Conservation (phyloP, 2,329 filamentous ascomycete genomes). For the Fusarium staphyleae region DNA sequence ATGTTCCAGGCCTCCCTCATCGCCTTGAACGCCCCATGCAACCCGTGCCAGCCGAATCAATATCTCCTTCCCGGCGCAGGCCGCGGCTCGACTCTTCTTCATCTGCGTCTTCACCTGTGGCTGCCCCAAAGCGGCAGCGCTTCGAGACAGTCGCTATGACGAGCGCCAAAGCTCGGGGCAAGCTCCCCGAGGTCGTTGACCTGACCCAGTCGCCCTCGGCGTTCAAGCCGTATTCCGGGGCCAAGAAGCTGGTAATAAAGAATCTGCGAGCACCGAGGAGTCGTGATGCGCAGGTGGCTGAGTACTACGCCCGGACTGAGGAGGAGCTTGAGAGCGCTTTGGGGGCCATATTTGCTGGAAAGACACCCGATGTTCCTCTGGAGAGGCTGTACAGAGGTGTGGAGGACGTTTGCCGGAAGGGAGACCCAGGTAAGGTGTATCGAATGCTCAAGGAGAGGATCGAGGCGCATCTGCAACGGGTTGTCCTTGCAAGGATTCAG, state of each 20-base stretch:
- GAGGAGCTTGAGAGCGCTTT: conserved; percentile 77
- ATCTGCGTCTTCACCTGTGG: conserved; percentile 39
- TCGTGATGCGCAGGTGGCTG: conserved; percentile 66
- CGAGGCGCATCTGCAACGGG: conserved; percentile 69
- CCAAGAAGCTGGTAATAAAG: conserved; percentile 91
- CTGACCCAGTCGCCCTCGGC: conserved; percentile 47
- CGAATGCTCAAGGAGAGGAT: conserved; percentile 70
- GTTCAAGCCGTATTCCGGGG: conserved; percentile 77
- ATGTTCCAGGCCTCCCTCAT: conserved; percentile 40
- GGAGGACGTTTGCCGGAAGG: conserved; percentile 88
- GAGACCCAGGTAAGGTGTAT: conserved; percentile 72
- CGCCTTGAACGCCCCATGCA: conserved; percentile 43
- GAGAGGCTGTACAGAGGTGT: conserved; percentile 90
- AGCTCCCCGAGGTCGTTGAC: conserved; percentile 50
- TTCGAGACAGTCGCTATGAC: conserved; percentile 44
- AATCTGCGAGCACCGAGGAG: conserved; percentile 76
- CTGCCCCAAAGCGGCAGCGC: conserved; percentile 45
- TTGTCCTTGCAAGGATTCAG: conserved; percentile 64
- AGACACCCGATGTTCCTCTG: conserved; percentile 72
- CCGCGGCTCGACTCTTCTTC: conserved; percentile 48
- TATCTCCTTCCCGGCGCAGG: conserved; percentile 49
- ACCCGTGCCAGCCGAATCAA: conserved; percentile 42
- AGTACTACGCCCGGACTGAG: conserved; percentile 81
- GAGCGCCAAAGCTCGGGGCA: conserved; percentile 50
- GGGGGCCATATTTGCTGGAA: conserved; percentile 72